These are phyloP conservation scores for Hypoxylon sp. DNA, from an alignment of 2,329 filamentous ascomycete species.

Conservation along the genomic window DNA sequence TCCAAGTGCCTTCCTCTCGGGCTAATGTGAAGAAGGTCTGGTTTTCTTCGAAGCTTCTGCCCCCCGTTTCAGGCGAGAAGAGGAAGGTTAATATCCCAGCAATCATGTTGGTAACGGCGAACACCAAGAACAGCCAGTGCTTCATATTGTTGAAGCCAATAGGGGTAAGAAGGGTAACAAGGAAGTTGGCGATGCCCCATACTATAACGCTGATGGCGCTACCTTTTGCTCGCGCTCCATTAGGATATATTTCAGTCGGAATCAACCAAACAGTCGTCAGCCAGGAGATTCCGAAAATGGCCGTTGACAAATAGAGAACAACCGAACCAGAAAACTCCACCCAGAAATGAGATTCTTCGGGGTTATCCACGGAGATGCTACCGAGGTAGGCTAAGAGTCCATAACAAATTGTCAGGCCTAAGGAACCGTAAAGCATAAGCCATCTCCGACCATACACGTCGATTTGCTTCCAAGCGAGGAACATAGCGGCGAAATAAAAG, in stretches of 20 bases:
- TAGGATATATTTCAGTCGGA: slow-evolving; percentile 71
- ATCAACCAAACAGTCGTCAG: slow-evolving; percentile 72
- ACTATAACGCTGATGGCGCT: slow-evolving; percentile 68
- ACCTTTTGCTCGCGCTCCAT: slow-evolving; percentile 67
- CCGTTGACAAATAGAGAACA: slow-evolving; percentile 69
- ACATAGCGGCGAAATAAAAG: slow-evolving; percentile 74
- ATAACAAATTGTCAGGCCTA: slow-evolving; percentile 64
- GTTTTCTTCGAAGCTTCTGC: slow-evolving; percentile 72
- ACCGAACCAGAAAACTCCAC: slow-evolving; percentile 67
- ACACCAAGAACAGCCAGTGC: slow-evolving; percentile 72
- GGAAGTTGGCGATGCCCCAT: slow-evolving; percentile 72
- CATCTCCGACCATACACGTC: slow-evolving; percentile 68
- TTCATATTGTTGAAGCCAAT: slow-evolving; percentile 72
- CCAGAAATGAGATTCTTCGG: slow-evolving; percentile 58
- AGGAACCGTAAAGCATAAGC: slow-evolving; percentile 67
- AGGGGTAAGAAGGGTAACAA: slow-evolving; percentile 69
- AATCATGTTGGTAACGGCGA: slow-evolving; percentile 67
- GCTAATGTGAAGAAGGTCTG: slow-evolving; percentile 71
- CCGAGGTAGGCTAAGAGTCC: slow-evolving; percentile 67
- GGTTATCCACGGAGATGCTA: slow-evolving; percentile 60
- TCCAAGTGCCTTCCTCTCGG: slow-evolving; percentile 65
- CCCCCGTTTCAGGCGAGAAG: slow-evolving; percentile 68
- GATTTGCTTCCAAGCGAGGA: slow-evolving; percentile 71
- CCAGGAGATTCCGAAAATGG: slow-evolving; percentile 73
- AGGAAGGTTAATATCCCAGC: slow-evolving; percentile 69